Conservation (phyloP, 345 rosid genomes). For the Sisymbrium altissimum region DNA sequence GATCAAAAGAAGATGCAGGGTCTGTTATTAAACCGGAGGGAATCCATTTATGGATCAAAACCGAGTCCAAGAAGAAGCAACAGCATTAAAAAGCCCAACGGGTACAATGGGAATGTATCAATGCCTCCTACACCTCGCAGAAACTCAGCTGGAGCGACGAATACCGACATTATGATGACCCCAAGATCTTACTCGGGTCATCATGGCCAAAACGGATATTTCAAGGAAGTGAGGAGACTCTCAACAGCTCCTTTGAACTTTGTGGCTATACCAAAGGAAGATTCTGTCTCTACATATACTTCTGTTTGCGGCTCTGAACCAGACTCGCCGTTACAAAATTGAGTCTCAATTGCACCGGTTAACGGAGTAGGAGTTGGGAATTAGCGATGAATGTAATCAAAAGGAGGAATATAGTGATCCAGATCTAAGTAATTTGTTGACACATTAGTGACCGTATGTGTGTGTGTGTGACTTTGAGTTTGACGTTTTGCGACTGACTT, state of each 20-base stretch:
- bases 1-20: constrained; percentile 97
- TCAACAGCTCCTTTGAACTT: constrained; percentile 55
- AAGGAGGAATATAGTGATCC: neutral
- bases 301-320: constrained; percentile 73
- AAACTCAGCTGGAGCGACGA: constrained; percentile 47
- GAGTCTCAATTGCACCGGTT: neutral
- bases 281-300: constrained; percentile 65
- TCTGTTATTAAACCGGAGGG: constrained; percentile 70
- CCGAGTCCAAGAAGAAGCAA: constrained; percentile 86
- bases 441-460: neutral
- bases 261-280: constrained; percentile 78
- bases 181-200: constrained; percentile 76
- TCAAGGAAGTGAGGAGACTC: constrained; percentile 44
- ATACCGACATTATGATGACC: constrained; percentile 40
- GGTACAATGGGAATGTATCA: constrained; percentile 60
- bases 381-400: neutral
- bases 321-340: constrained; percentile 56
- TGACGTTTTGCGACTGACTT: constrained; percentile 7
- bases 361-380: constrained; percentile 10
- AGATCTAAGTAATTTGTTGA: constrained; percentile 8
- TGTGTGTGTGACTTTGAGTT: constrained; percentile 17
- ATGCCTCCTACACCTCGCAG: constrained; percentile 87
- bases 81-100: constrained; percentile 70
- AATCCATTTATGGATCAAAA: constrained; percentile 81
- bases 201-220: constrained; percentile 74